These are phyloP conservation scores for Tillandsia fasciculata DNA, from an alignment of 176 grass and related monocot species.

Conservation along the genomic window DNA sequence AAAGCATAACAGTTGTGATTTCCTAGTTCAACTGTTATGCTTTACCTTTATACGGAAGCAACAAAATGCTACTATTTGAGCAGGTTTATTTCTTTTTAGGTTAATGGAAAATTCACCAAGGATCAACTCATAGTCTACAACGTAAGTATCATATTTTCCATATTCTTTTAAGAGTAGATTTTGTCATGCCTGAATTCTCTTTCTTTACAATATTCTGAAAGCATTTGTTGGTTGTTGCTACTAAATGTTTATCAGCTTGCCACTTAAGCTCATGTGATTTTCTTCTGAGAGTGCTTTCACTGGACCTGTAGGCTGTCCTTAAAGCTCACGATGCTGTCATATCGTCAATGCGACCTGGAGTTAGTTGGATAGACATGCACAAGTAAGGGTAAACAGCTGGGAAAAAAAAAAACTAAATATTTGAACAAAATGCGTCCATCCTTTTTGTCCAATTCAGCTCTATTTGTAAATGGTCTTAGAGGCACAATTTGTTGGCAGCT, in stretches of 20 bases:
- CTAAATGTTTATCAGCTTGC: not conserved
- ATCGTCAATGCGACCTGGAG: constrained; percentile 63
- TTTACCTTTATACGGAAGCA: constrained; percentile 3
- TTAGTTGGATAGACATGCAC: constrained; percentile 84
- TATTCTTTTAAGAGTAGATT: not conserved
- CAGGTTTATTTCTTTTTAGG: constrained; percentile 33
- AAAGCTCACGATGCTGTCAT: constrained; percentile 80
- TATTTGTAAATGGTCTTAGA: no score
- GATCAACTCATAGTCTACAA: constrained; percentile 71
- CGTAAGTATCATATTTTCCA: constrained; percentile 40
- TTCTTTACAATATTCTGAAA: not conserved
- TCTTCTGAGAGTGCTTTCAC: constrained; percentile 6
- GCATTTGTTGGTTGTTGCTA: not conserved
- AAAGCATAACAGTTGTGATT: not conserved
- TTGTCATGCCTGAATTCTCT: not conserved
- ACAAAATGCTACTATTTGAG: constrained; percentile 14
- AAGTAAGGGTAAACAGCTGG: constrained; percentile 40
- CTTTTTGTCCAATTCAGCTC: not conserved
- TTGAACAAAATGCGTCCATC: constrained; percentile 8
- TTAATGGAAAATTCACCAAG: constrained; percentile 84
- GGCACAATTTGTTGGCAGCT: no score
- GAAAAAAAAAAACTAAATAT: constrained; percentile 4
- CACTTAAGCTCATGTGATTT: not conserved
- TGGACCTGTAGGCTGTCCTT: constrained; percentile 64
- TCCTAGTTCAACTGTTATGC: no score